Evolutionary conservation across 345 rosid species (phyloP).

Genomic region (Odontarrhena argentea): DNA sequence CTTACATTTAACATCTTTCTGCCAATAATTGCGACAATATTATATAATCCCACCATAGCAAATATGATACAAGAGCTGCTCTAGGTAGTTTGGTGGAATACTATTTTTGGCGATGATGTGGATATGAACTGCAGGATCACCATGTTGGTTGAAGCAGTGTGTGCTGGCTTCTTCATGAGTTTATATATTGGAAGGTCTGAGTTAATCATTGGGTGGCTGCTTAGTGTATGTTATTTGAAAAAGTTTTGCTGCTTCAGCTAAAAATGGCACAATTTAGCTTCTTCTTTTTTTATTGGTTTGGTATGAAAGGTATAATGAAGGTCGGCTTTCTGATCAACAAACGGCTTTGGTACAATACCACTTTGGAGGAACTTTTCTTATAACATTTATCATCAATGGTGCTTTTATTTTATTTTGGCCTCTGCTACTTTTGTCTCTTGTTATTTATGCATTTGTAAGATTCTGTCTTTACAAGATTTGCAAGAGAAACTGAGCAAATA

Average conservation of each 20-base stretch:
- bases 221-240: constrained; percentile 2
- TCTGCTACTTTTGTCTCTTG: constrained; percentile 5
- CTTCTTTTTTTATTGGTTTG: background rate
- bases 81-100: background rate
- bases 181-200: constrained; percentile 86
- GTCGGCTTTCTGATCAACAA: constrained; percentile 94
- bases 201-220: constrained; percentile 45
- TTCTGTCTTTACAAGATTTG: constrained; percentile 85
- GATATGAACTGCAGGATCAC: constrained; percentile 65
- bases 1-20: background rate
- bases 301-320: constrained; percentile 74
- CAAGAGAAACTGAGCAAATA: constrained; percentile 95
- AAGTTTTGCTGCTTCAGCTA: background rate
- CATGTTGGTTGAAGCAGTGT: constrained; percentile 77
- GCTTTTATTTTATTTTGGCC: constrained; percentile 14
- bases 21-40: background rate
- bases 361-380: background rate
- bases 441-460: constrained; percentile 47
- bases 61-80: background rate
- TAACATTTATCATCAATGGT: background rate
- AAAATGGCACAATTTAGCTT: constrained; percentile 1
- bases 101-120: background rate
- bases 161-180: constrained; percentile 76
- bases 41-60: background rate
- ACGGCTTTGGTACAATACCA: constrained; percentile 92